Base-by-base conservation (phyloP, 2,329 filamentous ascomycete genomes). In the Orbilia ellipsospora region DNA sequence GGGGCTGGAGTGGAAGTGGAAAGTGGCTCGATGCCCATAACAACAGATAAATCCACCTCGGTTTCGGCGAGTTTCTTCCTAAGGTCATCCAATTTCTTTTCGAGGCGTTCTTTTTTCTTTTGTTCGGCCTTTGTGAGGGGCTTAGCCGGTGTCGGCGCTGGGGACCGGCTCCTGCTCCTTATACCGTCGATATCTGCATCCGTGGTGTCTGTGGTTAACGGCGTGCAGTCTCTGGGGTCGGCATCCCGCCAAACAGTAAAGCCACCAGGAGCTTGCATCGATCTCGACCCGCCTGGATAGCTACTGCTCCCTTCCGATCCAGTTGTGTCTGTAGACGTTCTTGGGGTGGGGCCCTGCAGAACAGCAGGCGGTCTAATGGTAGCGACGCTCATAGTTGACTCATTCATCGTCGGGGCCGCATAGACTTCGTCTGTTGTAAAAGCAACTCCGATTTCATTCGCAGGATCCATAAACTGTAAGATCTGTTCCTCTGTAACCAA, bases 341-440 rank as follows among this genome's bases (percentile, higher is more conserved):
- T 48, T 7, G 70, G 70, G 1, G 66, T 70, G 6, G 57, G 62
- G 4, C 50, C 70, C 26, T 73, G 61, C 13, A 62, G 36, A 8
- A 28, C 44, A 15, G 56, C 45, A 10, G 57, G 26, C 2, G 69
- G 62, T 20, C 42, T 57, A 20, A 74, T 64, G 7, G 70, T 74
- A n/a, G 61, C 57, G 16, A 74, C 42, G 18, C 70, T 74, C 56
- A 63, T 63, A 8, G 62, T 62, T 31, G 70, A 74, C 62, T 67
- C 62, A 26, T 68, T 74, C 51, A 68, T 57, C 13, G 36, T 31
- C 8, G 62, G 70, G 28, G 63, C 63, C 18, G 26, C 59, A 36
- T 74, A 74, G 51, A 74, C 64, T 16, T 74, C 70, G 20, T 74
- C 63, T 3, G 70, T 74, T 15, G 70, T 74, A 52, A 59, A 74